Evolutionary conservation across 225 moss, liverwort and hornwort species (phyloP).

Genomic region (Ulota crispa): DNA sequence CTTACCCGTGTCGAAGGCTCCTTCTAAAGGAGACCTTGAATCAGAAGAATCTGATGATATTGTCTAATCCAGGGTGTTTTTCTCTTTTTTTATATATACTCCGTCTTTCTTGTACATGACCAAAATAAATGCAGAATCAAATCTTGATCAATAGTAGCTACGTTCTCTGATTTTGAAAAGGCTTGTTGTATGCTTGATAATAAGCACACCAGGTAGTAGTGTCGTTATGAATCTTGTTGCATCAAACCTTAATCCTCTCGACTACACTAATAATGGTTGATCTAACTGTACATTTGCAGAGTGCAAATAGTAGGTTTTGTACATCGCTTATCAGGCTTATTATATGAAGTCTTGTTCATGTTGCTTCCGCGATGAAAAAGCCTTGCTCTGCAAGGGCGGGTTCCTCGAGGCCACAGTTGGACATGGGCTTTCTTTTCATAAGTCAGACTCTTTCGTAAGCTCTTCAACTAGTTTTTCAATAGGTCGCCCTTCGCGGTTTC

Average conservation of each 20-base stretch:
- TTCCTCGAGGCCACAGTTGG: too few relatives aligned
- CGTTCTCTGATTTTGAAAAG: neutral
- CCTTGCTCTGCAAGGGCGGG: neutral
- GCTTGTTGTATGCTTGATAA: neutral
- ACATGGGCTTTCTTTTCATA: neutral
- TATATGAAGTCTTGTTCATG: neutral
- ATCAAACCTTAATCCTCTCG: neutral
- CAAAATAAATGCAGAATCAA: conserved; percentile 19
- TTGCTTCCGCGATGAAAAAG: neutral
- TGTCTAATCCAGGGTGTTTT: conserved; percentile 25
- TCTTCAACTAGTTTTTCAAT: neutral
- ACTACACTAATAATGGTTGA: neutral
- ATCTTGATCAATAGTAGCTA: conserved; percentile 16
- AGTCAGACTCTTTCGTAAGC: neutral
- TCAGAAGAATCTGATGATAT: conserved; percentile 28
- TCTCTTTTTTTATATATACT: neutral
- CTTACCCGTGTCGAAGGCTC: conserved; percentile 18
- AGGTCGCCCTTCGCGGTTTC: neutral
- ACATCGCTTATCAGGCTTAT: neutral
- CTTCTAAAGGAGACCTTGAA: conserved; percentile 26
- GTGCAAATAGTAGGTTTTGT: neutral
- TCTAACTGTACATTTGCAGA: neutral
- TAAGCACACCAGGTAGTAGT: neutral
- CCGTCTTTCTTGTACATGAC: conserved; percentile 28
- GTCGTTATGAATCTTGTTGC: neutral